Evolutionary conservation across 257 asterid species (phyloP), one percentile per base, ranked within the genome.

Genomic region (Eucommia ulmoides): DNA sequence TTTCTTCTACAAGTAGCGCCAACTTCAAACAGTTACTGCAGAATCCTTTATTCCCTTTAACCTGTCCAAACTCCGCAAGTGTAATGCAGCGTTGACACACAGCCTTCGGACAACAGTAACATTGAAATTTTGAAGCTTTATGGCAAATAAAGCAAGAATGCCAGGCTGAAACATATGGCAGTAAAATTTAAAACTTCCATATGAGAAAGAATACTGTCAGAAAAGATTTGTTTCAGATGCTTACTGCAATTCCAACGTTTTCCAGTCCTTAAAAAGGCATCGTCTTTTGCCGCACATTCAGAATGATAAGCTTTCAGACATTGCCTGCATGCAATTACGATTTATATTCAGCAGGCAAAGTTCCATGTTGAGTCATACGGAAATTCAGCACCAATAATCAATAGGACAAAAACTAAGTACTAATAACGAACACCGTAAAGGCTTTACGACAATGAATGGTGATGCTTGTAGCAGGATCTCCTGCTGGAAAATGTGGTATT

Each of bases 41-140:
- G 66, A 89, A 82, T 20, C 98, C 98, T 56, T 58, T 49, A 46
- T 65, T 55, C 49, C 75, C 85, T 71, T 74, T 82, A 51, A 85
- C 63, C 33, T 12, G 70, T 20, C 50, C 56, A 63, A 85, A 70
- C 11, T 58, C 63, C 8, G 66, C 41, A 15, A 8, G 19, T 14
- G 38, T 25, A 55, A 61, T 62, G 78, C 98, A 89, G 60, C 35
- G 63, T 19, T 51, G 63, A 74, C 98, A 89, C 9, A 71, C 66
- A 38, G 92, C 74, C 5, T 23, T 58, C 47, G 75, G 61, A 60
- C 98, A 89, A 56, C 88, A 78, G 66, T 78, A 76, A 58, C 98
- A 89, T 49, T 57, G 80, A 64, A 61, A 41, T 17, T 50, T 45
- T 54, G 91, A 56, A 64, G 45, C 21, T 55, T 14, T 73, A 4